A percentile compares a stretch with the other conserved stretches of the same genome.
These are phyloP conservation scores for Phallus indusiatus DNA, from an alignment of 768 basidiomycete species.

Conservation along the genomic window DNA sequence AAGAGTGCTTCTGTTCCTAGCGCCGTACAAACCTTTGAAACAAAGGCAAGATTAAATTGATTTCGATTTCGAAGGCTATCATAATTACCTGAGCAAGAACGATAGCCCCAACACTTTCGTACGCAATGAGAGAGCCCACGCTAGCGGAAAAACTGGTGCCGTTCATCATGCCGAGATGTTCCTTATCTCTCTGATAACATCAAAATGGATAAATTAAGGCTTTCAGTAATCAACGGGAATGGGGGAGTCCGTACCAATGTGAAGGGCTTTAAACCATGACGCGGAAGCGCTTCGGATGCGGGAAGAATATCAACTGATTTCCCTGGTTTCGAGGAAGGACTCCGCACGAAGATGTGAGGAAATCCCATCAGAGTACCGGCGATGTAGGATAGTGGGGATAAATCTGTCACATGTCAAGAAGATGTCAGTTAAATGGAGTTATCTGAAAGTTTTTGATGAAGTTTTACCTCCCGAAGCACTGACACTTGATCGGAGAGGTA, in stretches of 20 bases:
- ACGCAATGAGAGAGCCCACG: conserved; percentile 63
- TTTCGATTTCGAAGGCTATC: neutral
- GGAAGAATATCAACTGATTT: conserved; percentile 4
- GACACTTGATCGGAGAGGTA: conserved; percentile 80
- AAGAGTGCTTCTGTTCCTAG: conserved; percentile 77
- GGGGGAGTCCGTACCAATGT: conserved; percentile 14
- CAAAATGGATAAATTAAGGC: conserved; percentile 30
- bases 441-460: no score
- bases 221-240: conserved; percentile 9
- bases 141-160: conserved; percentile 82
- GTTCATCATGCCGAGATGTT: conserved; percentile 74
- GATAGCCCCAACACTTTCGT: conserved; percentile 44
- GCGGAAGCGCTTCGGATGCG: conserved; percentile 22
- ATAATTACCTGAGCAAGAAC: conserved; percentile 20
- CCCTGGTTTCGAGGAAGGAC: conserved; percentile 4
- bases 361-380: conserved; percentile 76
- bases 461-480: conserved; percentile 67
- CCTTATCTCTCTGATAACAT: conserved; percentile 40
- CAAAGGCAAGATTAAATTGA: conserved; percentile 24
- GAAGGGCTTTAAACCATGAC: conserved; percentile 38
- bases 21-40: conserved; percentile 66
- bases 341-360: conserved; percentile 58
- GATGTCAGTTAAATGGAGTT: neutral
- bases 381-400: conserved; percentile 73
- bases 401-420: conserved; percentile 47